Percentiles rank a stretch among this genome's conserved stretches.
Conservation (phyloP, 179 eudicot genomes). For the Beta corolliflora region DNA sequence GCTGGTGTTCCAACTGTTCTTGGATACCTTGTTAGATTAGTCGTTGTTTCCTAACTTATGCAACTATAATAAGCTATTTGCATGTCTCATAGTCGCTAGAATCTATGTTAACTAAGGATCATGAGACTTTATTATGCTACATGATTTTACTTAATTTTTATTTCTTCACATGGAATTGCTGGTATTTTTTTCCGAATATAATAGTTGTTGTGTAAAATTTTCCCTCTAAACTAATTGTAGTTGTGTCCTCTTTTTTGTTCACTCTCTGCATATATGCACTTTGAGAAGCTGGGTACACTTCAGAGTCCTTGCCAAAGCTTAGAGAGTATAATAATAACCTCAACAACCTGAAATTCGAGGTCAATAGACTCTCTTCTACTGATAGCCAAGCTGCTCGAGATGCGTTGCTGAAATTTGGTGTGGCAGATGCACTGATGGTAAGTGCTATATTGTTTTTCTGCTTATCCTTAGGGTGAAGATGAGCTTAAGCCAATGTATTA, state of each 20-base stretch:
- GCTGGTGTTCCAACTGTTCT: constrained; percentile 99
- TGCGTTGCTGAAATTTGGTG: constrained; percentile 59
- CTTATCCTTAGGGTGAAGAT: not conserved
- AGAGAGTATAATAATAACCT: constrained; percentile 64
- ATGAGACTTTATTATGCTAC: not conserved
- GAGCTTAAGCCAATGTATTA: not conserved
- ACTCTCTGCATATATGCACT: too few species aligned
- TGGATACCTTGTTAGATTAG: constrained; percentile 34
- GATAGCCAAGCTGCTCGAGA: constrained; percentile 54
- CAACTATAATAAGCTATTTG: not conserved
- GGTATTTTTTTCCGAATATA: not conserved
- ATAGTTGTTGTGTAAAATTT: too few species aligned
- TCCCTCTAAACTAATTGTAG: too few species aligned
- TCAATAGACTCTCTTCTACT: constrained; percentile 51
- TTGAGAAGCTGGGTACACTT: too few species aligned
- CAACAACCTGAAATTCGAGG: constrained; percentile 53
- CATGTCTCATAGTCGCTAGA: not conserved
- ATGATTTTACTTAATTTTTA: not conserved
- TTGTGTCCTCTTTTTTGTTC: too few species aligned
- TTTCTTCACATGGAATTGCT: not conserved
- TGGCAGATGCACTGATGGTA: constrained; percentile 55
- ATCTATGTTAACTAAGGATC: not conserved
- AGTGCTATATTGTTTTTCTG: not conserved
- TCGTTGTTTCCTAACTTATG: not conserved
- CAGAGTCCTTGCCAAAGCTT: constrained; percentile 51